Conservation (phyloP, 202 grass and related monocot genomes). For the Carex arenaria region DNA sequence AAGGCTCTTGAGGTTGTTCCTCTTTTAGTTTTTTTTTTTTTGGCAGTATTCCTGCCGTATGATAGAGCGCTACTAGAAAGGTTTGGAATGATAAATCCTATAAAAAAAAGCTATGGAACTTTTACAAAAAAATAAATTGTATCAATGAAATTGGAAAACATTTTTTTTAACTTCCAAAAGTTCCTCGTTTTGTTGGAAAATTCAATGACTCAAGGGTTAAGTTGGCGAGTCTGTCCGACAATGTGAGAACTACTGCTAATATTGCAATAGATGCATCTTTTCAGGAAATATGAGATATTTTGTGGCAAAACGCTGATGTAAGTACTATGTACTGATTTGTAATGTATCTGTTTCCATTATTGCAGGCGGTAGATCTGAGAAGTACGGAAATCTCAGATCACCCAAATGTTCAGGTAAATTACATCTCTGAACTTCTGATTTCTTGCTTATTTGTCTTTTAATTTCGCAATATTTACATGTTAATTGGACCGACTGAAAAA, state of each 20-base stretch:
- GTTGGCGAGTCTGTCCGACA: neutral
- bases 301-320: neutral
- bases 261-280: neutral
- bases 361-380: slow-evolving; percentile 94
- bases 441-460: neutral
- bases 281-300: neutral
- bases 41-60: neutral
- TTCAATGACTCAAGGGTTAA: neutral
- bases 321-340: neutral
- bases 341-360: neutral
- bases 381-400: slow-evolving; percentile 79
- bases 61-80: neutral
- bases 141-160: neutral
- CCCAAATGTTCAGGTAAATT: slow-evolving; percentile 70
- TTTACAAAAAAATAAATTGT: neutral
- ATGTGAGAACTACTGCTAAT: neutral
- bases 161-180: neutral
- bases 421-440: slow-evolving; percentile 1
- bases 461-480: neutral
- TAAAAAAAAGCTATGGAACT: neutral
- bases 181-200: neutral
- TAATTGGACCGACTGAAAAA: neutral
- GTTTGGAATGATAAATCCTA: neutral
- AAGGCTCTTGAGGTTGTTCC: slow-evolving; percentile 86
- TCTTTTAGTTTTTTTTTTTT: neutral